A percentile compares a stretch with the other conserved stretches of the same genome.
Conservation (phyloP, 768 basidiomycete species). For the Pulveroboletus ravenelii region DNA sequence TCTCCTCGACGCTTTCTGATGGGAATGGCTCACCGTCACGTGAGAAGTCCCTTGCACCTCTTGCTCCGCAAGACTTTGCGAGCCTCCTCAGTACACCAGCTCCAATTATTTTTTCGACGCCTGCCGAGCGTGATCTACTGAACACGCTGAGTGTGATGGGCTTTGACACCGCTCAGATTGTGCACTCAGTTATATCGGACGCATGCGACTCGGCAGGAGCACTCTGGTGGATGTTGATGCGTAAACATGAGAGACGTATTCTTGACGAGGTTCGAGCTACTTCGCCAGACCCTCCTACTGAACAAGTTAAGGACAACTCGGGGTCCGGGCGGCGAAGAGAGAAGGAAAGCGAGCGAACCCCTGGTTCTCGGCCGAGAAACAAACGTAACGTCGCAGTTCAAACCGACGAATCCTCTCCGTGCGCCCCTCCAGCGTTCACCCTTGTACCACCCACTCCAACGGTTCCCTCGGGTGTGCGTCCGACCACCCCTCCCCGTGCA, state of each 20-base stretch:
- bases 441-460: slow-evolving; percentile 80
- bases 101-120: slow-evolving; percentile 83
- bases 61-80: slow-evolving; percentile 53
- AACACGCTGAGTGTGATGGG: slow-evolving; percentile 72
- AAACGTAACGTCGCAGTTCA: slow-evolving; percentile 38
- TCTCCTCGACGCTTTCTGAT: slow-evolving; percentile 81
- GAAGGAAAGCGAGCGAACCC: slow-evolving; percentile 19
- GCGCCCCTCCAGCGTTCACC: slow-evolving; percentile 55
- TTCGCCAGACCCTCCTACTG: slow-evolving; percentile 15
- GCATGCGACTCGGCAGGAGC: slow-evolving; percentile 92
- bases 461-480: slow-evolving; percentile 33
- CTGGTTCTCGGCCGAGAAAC: slow-evolving; percentile 21
- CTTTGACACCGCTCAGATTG: slow-evolving; percentile 90
- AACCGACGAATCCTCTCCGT: slow-evolving; percentile 36
- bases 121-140: slow-evolving; percentile 74
- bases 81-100: slow-evolving; percentile 59
- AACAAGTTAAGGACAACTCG: slow-evolving; percentile 16
- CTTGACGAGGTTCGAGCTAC: slow-evolving; percentile 32
- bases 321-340: slow-evolving; percentile 31
- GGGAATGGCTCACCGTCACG: slow-evolving; percentile 45
- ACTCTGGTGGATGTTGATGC: slow-evolving; percentile 94
- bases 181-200: slow-evolving; percentile 87
- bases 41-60: slow-evolving; percentile 41
- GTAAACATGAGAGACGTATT: slow-evolving; percentile 65
- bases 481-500: slow-evolving; percentile 48